Conservation (phyloP, 2,329 filamentous ascomycete genomes). For the Stagonosporopsis rhizophila region DNA sequence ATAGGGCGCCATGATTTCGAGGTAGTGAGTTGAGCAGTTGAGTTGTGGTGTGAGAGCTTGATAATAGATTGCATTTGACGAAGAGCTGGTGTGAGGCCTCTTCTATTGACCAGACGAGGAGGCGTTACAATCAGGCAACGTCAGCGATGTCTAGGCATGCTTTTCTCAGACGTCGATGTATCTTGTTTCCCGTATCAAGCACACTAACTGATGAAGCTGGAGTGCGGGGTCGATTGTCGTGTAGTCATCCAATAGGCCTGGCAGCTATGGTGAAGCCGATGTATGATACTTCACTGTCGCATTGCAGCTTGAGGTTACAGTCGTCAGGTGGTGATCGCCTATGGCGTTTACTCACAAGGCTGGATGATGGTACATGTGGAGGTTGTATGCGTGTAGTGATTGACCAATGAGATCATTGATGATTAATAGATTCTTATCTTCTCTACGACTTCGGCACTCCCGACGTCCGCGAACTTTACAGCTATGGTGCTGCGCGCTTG, state of each 20-base stretch:
- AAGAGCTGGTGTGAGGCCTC: not conserved
- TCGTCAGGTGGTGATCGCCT: not conserved
- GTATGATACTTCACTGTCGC: conserved; percentile 22
- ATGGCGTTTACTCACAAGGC: not conserved
- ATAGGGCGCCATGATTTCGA: conserved; percentile 1
- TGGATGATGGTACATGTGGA: conserved; percentile 13
- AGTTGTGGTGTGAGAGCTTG: not conserved
- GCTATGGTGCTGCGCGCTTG: not conserved
- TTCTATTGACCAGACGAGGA: too few relatives aligned
- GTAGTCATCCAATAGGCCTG: not conserved
- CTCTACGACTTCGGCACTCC: not conserved
- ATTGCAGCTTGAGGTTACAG: conserved; percentile 27
- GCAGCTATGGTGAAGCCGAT: not conserved
- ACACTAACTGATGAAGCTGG: not conserved
- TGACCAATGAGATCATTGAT: conserved; percentile 30
- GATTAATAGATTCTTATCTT: conserved; percentile 24
- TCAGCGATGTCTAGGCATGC: not conserved
- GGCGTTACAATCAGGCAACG: too few relatives aligned
- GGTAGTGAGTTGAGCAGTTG: too few relatives aligned
- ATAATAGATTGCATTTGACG: too few relatives aligned
- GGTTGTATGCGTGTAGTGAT: conserved; percentile 22
- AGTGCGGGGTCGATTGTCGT: conserved; percentile 5
- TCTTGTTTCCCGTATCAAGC: not conserved
- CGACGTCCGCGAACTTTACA: not conserved
- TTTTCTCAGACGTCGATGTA: not conserved